Base-by-base conservation (phyloP, 2,329 filamentous ascomycete species). In the Venturia nashicola region DNA sequence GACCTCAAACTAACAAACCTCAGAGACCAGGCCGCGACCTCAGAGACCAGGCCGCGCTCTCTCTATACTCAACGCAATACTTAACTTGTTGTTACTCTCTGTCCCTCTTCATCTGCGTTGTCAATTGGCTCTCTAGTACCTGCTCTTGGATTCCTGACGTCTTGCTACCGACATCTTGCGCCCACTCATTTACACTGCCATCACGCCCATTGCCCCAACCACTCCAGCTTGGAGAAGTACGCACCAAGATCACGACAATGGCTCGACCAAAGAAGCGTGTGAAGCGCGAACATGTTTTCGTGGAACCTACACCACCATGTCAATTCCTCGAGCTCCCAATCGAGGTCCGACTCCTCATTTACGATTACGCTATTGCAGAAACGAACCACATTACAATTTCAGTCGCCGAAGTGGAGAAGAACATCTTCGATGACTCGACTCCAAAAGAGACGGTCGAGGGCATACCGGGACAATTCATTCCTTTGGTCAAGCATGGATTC, bases 291-390 rank as follows among this genome's bases (percentile, higher is more conserved):
- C 46, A 51, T 57, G 8, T 36, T 9, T 12, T n/a, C 27, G 51
- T 36, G 51, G 16, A 57, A 36, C 51, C 51, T 18, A 18, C 27
- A 36, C 39, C 59, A 43, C 59, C 36, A 34, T 60, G 59, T 18
- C 57, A n/a, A 34, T 48, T 65, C 20, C 59, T 65, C 32, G 51
- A 62, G 34, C 5, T 65, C n/a, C 63, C 63, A 16, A 27, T 62
- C 32, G 63, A 65, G 46, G 11, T 65, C 11, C 63, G 63, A 20
- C 59, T 62, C 18, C 59, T 46, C 11, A 65, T 65, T 34, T 65
- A 64, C 59, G 59, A 42, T 7, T 62, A 51, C 34, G 63, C 46
- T 16, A 40, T 65, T 23, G 42, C 44, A 11, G 63, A 65, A 9
- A 59, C 51, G 14, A 59, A 59, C 11, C 32, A 55, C 14, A 27